Base-by-base conservation (phyloP, 2,329 filamentous ascomycete genomes). In the Hirsutella rhossiliensis region DNA sequence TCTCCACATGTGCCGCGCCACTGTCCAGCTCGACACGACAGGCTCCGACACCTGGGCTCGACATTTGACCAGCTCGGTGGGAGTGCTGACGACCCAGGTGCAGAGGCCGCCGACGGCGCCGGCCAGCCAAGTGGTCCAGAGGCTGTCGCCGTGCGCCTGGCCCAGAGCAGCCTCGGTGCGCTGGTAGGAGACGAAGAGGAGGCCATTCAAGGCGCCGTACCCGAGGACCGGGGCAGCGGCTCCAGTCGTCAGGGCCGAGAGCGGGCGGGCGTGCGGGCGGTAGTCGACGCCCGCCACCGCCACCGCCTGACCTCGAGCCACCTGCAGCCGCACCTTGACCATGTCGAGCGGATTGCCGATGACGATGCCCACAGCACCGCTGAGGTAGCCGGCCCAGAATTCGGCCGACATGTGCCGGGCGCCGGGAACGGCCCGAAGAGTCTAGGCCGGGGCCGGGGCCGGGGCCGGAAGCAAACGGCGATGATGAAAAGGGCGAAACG, bases 351-450 rank as follows among this genome's bases (percentile, higher is more conserved):
- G 87, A 55, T 95, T 95, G 49, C 90, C 88, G 48, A 95, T 83
- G 40, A 94, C 67, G 54, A 96, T 96, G 39, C 87, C 86, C 41
- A 82, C 72, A 45, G 84, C 87, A 43, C 90, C 90, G 58, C 84
- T 90, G 48, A 92, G 66, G 63, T 95, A 96, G 56, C 89, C 88
- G 46, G 89, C 86, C 85, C 86, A 94, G 63, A 96, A 96, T 60
- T 95, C 89, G 53, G 87, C 78, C 42, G 85, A 86, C 85, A 92
- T 90, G 38, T n/a, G 40, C 43, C 11, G n/a, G 8, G 11, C 13
- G 17, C n/a, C 15, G 11, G 17, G 23, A 31, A 9, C 5, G 15
- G 23, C 4, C 4, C 23, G 23, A 23, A 4, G 23, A 4, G 23
- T 23, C 23, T 4, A 7, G 4, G 4, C 23, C 23, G 23, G 23